phyloP scores from a whole-genome alignment of 352 stramenopile species.

The Globisporangium echinulatum region DNA sequence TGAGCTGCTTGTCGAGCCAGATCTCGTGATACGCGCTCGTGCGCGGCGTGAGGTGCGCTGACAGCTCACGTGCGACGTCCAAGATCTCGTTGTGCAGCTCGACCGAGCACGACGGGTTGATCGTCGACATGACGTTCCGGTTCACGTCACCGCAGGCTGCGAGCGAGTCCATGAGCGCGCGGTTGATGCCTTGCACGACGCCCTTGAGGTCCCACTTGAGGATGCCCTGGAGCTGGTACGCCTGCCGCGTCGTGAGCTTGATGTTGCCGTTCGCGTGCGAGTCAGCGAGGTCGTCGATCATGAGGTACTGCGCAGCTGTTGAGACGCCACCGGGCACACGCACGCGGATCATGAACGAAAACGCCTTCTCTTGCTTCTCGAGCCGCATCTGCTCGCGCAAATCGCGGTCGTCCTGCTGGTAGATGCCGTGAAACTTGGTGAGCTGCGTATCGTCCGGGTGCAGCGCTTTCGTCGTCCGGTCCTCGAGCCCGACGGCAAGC shows the following conservation, averaged over 20 bases:
- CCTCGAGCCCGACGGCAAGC: slow-evolving; percentile 53
- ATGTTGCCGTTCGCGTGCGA: slow-evolving; percentile 94
- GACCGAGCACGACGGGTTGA: slow-evolving; percentile 84
- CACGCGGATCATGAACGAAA: slow-evolving; percentile 96
- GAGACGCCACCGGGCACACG: slow-evolving; percentile 94
- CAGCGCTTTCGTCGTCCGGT: slow-evolving; percentile 70
- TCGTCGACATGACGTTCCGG: slow-evolving; percentile 95
- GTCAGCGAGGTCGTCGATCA: slow-evolving; percentile 90
- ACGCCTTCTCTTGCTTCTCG: slow-evolving; percentile 88
- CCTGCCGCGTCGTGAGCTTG: slow-evolving; percentile 94
- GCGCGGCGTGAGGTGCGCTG: slow-evolving; percentile 91
- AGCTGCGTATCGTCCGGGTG: slow-evolving; percentile 67
- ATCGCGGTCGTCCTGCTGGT: slow-evolving; percentile 96
- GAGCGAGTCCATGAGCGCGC: slow-evolving; percentile 91
- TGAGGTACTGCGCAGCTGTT: slow-evolving; percentile 90
- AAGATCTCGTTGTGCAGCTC: slow-evolving; percentile 84
- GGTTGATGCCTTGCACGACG: slow-evolving; percentile 91
- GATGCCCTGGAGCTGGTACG: slow-evolving; percentile 96
- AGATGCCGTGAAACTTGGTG: slow-evolving; percentile 97
- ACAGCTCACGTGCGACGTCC: slow-evolving; percentile 83
- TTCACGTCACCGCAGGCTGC: slow-evolving; percentile 96
- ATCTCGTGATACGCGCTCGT: slow-evolving; percentile 95
- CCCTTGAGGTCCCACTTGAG: slow-evolving; percentile 96
- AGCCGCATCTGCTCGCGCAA: slow-evolving; percentile 67
- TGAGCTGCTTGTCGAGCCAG: slow-evolving; percentile 97